Evolutionary conservation across 139 green algal species (phyloP).

Genomic region (Chlamydomonas sp.): DNA sequence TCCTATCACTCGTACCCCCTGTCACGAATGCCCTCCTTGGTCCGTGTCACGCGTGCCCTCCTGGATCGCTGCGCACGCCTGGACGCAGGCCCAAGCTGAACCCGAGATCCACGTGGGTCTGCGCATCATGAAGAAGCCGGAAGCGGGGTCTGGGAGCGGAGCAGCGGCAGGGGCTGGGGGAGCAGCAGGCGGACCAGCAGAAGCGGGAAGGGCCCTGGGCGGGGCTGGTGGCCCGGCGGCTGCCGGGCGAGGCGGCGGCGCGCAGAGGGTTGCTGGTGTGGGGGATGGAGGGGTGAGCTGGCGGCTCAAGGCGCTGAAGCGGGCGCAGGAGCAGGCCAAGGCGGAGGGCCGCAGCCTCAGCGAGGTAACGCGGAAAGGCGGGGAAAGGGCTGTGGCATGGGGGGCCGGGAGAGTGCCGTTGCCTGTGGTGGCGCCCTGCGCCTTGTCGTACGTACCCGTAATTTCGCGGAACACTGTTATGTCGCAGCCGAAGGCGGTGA

Average conservation of each 20-base stretch:
- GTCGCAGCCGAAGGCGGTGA: neutral
- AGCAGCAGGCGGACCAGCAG: neutral
- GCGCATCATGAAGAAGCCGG: slow-evolving; percentile 47
- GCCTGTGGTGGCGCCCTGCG: too few relatives aligned
- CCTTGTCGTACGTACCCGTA: too few relatives aligned
- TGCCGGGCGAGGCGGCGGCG: neutral
- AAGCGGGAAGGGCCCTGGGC: neutral
- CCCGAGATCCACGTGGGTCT: slow-evolving; percentile 35
- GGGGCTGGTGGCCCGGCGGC: too few relatives aligned
- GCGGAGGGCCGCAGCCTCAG: slow-evolving; percentile 59
- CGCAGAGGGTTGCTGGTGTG: slow-evolving; percentile 34
- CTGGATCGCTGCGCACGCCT: too few relatives aligned
- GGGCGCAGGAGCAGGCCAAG: slow-evolving; percentile 81
- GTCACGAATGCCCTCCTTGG: too few relatives aligned
- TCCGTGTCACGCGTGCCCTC: too few relatives aligned
- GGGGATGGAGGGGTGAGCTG: slow-evolving; percentile 93
- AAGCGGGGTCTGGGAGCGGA: neutral
- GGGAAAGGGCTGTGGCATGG: neutral
- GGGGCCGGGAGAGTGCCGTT: neutral
- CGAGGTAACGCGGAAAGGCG: neutral
- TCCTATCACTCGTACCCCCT: too few relatives aligned
- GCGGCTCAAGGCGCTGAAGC: slow-evolving; percentile 91
- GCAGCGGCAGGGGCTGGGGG: neutral
- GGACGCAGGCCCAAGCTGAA: neutral
- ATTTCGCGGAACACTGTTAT: neutral